Conservation (phyloP, 306 rosid genomes). For the Acacia confusa region DNA sequence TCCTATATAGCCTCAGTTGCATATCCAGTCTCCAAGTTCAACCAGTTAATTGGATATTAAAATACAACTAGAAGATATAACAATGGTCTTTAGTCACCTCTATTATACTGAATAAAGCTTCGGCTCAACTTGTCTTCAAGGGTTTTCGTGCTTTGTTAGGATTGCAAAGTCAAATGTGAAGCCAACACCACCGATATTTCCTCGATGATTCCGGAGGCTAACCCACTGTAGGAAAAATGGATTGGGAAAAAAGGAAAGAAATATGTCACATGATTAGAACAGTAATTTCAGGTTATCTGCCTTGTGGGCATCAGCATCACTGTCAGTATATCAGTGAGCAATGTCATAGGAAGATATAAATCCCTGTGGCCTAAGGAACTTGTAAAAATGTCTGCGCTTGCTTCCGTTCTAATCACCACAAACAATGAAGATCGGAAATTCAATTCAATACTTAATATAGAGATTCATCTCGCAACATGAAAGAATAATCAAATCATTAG, state of each 20-base stretch:
- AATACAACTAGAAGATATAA: conserved; percentile 20
- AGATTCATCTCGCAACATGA: conserved; percentile 8
- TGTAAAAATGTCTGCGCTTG: conserved; percentile 91
- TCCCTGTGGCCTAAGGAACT: conserved; percentile 88
- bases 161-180: conserved; percentile 56
- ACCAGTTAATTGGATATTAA: neutral
- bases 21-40: neutral
- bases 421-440: conserved; percentile 23
- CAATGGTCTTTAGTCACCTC: conserved; percentile 45
- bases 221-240: conserved; percentile 62
- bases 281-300: no score
- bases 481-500: neutral
- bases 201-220: conserved; percentile 93
- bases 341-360: conserved; percentile 87
- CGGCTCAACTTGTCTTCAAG: conserved; percentile 80
- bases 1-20: neutral
- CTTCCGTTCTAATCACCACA: conserved; percentile 97
- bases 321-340: conserved; percentile 70
- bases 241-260: conserved; percentile 13
- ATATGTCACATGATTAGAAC: neutral
- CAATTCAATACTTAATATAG: conserved; percentile 5
- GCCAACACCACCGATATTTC: conserved; percentile 89
- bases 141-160: conserved; percentile 77
- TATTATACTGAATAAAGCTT: conserved; percentile 83
- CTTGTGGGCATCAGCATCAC: conserved; percentile 46